A percentile compares a stretch with the other conserved stretches of the same genome.
Evolutionary conservation across 106 monocot species (phyloP).

Genomic region (Alisma plantagoaquatica): DNA sequence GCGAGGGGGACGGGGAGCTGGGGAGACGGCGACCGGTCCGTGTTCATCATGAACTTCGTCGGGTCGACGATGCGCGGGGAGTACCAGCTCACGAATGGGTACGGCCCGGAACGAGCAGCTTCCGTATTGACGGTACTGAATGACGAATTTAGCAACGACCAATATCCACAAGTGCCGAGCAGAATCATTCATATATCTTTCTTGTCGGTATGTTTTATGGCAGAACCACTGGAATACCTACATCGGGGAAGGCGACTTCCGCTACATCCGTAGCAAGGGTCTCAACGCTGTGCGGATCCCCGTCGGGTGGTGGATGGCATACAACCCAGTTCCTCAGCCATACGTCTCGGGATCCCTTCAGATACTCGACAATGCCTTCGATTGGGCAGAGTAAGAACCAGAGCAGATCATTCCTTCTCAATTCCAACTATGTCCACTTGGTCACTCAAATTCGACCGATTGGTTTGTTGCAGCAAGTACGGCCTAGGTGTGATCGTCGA

Average conservation of each 20-base stretch:
- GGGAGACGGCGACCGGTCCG: slow-evolving; percentile 7
- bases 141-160: no score
- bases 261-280: slow-evolving; percentile 41
- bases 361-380: slow-evolving; percentile 66
- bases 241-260: slow-evolving; percentile 63
- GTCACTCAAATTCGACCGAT: no score
- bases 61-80: slow-evolving; percentile 9
- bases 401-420: neutral
- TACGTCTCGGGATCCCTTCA: slow-evolving; percentile 61
- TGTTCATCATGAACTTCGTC: slow-evolving; percentile 7
- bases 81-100: slow-evolving; percentile 19
- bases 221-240: slow-evolving; percentile 69
- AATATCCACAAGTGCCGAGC: no score
- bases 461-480: slow-evolving; percentile 33
- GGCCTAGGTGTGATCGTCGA: slow-evolving; percentile 47
- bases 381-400: slow-evolving; percentile 68
- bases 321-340: slow-evolving; percentile 53
- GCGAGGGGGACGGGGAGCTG: neutral
- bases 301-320: slow-evolving; percentile 92
- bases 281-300: slow-evolving; percentile 66
- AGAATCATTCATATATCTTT: neutral
- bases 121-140: slow-evolving; percentile 8
- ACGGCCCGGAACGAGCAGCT: slow-evolving; percentile 4
- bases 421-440: no score
- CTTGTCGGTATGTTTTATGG: neutral